Percentiles rank a stretch among this genome's conserved stretches.
Evolutionary conservation across 257 asterid species (phyloP).

Genomic region (Salvia hispanica): DNA sequence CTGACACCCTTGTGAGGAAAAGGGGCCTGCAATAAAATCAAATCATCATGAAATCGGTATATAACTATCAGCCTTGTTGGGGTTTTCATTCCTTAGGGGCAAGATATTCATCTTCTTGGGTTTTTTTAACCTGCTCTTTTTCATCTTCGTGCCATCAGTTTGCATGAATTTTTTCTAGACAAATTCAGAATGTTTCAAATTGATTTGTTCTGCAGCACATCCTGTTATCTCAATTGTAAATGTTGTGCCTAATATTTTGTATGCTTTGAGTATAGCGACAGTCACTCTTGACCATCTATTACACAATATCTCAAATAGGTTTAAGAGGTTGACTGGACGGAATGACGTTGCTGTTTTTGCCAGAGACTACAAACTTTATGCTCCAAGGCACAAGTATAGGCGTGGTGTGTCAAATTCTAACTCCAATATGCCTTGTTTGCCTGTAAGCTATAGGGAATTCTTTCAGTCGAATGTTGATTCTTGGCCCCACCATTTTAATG

Average conservation of each 20-base stretch:
- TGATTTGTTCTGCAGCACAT: conserved; percentile 6
- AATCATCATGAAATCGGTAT: neutral
- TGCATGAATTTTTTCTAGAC: neutral
- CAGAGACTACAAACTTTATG: conserved; percentile 92
- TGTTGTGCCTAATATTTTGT: neutral
- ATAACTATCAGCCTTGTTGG: neutral
- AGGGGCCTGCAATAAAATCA: neutral
- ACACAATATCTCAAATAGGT: conserved; percentile 50
- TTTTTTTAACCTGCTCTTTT: neutral
- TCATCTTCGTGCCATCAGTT: neutral
- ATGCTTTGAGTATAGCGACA: conserved; percentile 6
- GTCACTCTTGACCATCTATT: conserved; percentile 25
- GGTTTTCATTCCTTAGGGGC: neutral
- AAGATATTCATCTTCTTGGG: neutral
- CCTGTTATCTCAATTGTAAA: conserved; percentile 9
- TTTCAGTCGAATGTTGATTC: conserved; percentile 27
- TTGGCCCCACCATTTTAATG: conserved; percentile 28
- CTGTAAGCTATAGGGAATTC: conserved; percentile 50
- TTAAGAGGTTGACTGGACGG: conserved; percentile 89
- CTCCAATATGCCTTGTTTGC: conserved; percentile 70
- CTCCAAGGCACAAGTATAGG: conserved; percentile 95
- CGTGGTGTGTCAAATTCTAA: conserved; percentile 70
- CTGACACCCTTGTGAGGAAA: neutral
- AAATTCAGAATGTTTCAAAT: conserved; percentile 1
- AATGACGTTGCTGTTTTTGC: conserved; percentile 76